A percentile compares a stretch with the other conserved stretches of the same genome.
These are phyloP conservation scores for Kluyveromyces wickerhamii DNA, from an alignment of 805 yeast species.

Conservation along the genomic window DNA sequence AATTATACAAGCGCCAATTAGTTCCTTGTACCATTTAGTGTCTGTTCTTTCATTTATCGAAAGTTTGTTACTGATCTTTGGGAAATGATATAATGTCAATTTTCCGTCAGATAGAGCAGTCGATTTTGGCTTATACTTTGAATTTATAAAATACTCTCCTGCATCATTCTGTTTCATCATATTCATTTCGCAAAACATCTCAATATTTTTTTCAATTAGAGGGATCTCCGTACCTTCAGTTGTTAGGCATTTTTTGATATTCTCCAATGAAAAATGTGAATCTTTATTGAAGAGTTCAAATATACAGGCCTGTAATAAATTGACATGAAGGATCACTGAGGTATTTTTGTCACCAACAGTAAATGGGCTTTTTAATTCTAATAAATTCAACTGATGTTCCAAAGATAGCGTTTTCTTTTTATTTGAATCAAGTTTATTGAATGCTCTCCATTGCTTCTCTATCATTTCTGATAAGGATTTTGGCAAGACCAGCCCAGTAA, in stretches of 20 bases:
- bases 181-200: conserved; percentile 16
- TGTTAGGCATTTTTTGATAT: conserved; percentile 8
- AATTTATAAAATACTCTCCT: conserved; percentile 13
- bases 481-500: conserved; percentile 12
- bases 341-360: background rate
- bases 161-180: conserved; percentile 10
- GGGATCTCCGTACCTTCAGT: conserved; percentile 4
- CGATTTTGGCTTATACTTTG: conserved; percentile 17
- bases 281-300: conserved; percentile 19
- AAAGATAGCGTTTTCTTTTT: conserved; percentile 13
- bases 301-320: conserved; percentile 22
- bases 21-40: conserved; percentile 23
- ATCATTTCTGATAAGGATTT: conserved; percentile 13
- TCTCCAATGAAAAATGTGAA: conserved; percentile 9
- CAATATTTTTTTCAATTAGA: conserved; percentile 7
- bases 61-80: conserved; percentile 3
- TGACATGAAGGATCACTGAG: conserved; percentile 18
- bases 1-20: conserved; percentile 21
- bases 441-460: conserved; percentile 11
- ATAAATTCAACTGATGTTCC: conserved; percentile 22
- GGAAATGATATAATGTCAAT: conserved; percentile 14
- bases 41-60: conserved; percentile 5
- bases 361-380: conserved; percentile 22
- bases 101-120: conserved; percentile 16
- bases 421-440: conserved; percentile 8